Evolutionary conservation across 768 basidiomycete species (phyloP).

Genomic region (Phylloporus rhodoxanthus): DNA sequence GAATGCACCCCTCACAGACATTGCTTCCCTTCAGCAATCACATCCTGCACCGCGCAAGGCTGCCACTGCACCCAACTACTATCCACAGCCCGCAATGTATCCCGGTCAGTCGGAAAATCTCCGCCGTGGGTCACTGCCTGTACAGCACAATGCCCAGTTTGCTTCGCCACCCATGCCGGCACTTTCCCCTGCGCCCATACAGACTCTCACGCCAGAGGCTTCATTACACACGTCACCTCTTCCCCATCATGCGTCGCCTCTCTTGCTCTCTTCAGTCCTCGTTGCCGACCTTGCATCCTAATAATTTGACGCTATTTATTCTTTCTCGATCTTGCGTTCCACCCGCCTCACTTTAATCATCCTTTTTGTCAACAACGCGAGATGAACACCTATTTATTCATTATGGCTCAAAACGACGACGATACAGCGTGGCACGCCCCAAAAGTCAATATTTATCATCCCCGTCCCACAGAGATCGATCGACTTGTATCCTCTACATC

Average conservation of each 20-base stretch:
- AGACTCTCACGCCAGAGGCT: constrained; percentile 24
- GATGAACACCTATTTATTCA: constrained; percentile 29
- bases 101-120: constrained; percentile 27
- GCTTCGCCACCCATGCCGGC: constrained; percentile 29
- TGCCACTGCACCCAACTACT: constrained; percentile 30
- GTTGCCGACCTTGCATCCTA: constrained; percentile 18
- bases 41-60: constrained; percentile 30
- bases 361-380: constrained; percentile 18
- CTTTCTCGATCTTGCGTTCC: constrained; percentile 19
- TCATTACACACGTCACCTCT: constrained; percentile 21
- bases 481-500: constrained; percentile 28
- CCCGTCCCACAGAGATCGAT: constrained; percentile 9
- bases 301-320: constrained; percentile 27
- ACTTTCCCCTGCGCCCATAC: constrained; percentile 22
- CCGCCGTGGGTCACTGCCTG: constrained; percentile 30
- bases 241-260: constrained; percentile 27
- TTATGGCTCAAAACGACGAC: constrained; percentile 25
- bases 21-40: constrained; percentile 47
- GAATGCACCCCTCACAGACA: constrained; percentile 64
- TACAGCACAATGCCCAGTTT: constrained; percentile 23
- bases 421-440: constrained; percentile 17
- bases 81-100: constrained; percentile 25
- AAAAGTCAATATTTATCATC: constrained; percentile 25
- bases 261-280: constrained; percentile 17
- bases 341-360: constrained; percentile 4